Evolutionary conservation across 495 filamentous ascomycete genomes (phyloP).

Genomic region (Aspergillus taichungensis): DNA sequence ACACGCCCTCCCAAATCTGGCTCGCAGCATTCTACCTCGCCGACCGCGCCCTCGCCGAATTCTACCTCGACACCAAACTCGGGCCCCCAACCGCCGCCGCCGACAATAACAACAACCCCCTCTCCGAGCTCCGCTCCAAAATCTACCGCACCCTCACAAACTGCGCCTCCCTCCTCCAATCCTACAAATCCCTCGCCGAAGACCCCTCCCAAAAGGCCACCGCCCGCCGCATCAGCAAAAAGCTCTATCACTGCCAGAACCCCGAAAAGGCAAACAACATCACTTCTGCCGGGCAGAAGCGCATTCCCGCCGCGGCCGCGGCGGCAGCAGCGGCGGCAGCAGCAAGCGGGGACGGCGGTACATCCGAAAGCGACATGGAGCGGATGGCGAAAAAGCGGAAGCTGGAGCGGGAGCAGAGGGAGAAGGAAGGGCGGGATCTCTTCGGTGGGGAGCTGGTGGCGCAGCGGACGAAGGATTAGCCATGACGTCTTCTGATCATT

Average conservation of each 20-base stretch:
- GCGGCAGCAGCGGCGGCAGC: constrained; percentile 9
- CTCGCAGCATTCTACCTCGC: constrained; percentile 66
- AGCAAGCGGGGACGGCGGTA: too few species aligned
- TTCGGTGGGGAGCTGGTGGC: constrained; percentile 35
- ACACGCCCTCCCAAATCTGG: constrained; percentile 91
- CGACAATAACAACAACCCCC: constrained; percentile 14
- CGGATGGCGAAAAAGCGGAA: constrained; percentile 38
- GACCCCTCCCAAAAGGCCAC: constrained; percentile 41
- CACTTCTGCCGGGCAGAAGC: constrained; percentile 32
- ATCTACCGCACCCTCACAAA: constrained; percentile 31
- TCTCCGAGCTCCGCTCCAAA: constrained; percentile 32
- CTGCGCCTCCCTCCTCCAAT: constrained; percentile 30
- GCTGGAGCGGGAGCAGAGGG: constrained; percentile 21
- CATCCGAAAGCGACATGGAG: constrained; percentile 37
- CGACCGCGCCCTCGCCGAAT: constrained; percentile 61
- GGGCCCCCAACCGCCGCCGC: constrained; percentile 18
- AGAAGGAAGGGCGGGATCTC: constrained; percentile 19
- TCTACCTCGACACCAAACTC: constrained; percentile 69
- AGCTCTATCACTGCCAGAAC: constrained; percentile 71
- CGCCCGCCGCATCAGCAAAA: constrained; percentile 55
- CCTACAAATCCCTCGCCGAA: constrained; percentile 32
- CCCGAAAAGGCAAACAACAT: constrained; percentile 43
- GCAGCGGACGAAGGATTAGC: constrained; percentile 25
- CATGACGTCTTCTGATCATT: not conserved
- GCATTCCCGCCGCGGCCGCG: constrained; percentile 16